These are phyloP conservation scores for Epithemia pelagica DNA, from an alignment of 108 stramenopile genomes.

Conservation along the genomic window DNA sequence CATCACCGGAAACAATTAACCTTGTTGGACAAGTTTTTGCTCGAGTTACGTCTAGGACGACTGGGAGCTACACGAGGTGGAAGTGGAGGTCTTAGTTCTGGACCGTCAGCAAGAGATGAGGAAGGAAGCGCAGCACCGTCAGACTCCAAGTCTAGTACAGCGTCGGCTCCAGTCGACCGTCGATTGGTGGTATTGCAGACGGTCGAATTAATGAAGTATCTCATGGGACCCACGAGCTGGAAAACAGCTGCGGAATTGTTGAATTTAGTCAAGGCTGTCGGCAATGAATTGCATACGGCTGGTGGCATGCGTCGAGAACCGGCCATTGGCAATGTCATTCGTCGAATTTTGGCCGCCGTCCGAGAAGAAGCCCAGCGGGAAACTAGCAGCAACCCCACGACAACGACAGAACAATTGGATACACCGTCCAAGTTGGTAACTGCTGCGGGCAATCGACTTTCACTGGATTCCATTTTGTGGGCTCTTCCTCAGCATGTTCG, in stretches of 20 bases:
- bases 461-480: slow-evolving; percentile 81
- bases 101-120: no score
- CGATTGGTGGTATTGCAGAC: slow-evolving; percentile 54
- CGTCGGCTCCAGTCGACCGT: no score
- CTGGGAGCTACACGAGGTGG: slow-evolving; percentile 21
- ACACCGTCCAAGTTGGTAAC: no score
- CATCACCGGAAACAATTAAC: slow-evolving; percentile 56
- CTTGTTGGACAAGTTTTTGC: slow-evolving; percentile 63
- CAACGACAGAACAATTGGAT: slow-evolving; percentile 15
- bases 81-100: no score
- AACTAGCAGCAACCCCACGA: no score
- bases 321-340: slow-evolving; percentile 76
- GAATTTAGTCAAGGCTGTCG: slow-evolving; percentile 61
- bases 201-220: slow-evolving; percentile 62
- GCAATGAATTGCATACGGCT: slow-evolving; percentile 63
- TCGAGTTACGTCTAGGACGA: slow-evolving; percentile 69
- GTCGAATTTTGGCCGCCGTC: slow-evolving; percentile 73
- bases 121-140: slow-evolving; percentile 5
- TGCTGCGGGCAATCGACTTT: slow-evolving; percentile 40
- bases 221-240: slow-evolving; percentile 83
- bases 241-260: slow-evolving; percentile 65
- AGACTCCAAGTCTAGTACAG: slow-evolving; percentile 4
- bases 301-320: slow-evolving; percentile 79
- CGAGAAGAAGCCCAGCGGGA: slow-evolving; percentile 62
- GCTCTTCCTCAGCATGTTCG: slow-evolving; percentile 68